Evolutionary conservation across 2,329 filamentous ascomycete species (phyloP).

Genomic region (Alternaria triticina): DNA sequence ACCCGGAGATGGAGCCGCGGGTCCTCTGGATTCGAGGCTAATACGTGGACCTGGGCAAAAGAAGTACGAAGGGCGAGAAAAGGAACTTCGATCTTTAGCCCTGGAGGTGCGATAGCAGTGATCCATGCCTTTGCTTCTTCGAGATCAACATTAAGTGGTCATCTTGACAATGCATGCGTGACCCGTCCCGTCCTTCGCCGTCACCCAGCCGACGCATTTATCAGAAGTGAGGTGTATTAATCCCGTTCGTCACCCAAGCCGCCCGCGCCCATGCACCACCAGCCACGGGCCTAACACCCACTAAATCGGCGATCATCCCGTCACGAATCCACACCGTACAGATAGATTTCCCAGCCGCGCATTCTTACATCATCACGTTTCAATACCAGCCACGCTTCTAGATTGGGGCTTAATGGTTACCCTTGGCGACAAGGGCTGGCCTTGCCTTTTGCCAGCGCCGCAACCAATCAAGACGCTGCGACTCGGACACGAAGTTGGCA

Average conservation of each 20-base stretch:
- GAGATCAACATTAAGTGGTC: background rate
- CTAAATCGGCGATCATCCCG: background rate
- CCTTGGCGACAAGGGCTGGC: background rate
- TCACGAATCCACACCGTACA: background rate
- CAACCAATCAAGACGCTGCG: background rate
- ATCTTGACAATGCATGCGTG: background rate
- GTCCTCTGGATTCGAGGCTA: background rate
- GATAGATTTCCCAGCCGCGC: background rate
- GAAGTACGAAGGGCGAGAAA: background rate
- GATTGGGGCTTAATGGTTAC: background rate
- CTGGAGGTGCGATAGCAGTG: background rate
- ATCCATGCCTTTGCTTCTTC: background rate
- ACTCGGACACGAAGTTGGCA: slow-evolving; percentile 15
- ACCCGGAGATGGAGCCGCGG: background rate
- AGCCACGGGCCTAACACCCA: background rate
- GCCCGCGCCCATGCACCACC: background rate
- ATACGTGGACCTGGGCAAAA: background rate
- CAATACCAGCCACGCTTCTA: background rate
- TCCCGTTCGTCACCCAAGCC: background rate
- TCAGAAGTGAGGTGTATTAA: background rate
- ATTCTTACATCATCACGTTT: slow-evolving; percentile 1
- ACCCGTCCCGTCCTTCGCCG: background rate
- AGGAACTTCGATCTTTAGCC: background rate
- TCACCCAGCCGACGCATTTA: slow-evolving; percentile 6
- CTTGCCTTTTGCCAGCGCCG: background rate